These are phyloP conservation scores for Lonicera japonica DNA, from an alignment of 129 eudicot genomes.

Conservation along the genomic window DNA sequence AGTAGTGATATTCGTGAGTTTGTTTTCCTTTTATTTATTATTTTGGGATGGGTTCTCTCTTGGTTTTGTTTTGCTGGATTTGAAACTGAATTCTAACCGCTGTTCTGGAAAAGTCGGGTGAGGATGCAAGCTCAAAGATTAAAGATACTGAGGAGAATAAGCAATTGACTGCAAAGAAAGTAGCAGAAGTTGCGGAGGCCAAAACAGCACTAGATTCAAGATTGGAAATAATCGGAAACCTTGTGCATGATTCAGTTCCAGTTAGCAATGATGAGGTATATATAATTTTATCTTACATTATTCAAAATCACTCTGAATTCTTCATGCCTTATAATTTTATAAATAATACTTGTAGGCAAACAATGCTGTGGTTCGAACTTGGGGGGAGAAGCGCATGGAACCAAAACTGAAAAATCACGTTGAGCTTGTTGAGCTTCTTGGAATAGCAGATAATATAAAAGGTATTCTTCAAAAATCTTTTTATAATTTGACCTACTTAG, in stretches of 20 bases:
- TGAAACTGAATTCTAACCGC: constrained; percentile 4
- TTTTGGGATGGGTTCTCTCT: not conserved
- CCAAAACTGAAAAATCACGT: constrained; percentile 71
- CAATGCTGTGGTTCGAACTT: constrained; percentile 58
- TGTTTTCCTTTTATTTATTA: not conserved
- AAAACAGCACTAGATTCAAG: constrained; percentile 41
- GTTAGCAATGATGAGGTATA: constrained; percentile 73
- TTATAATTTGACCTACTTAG: not conserved
- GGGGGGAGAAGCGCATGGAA: constrained; percentile 81
- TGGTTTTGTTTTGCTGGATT: not conserved
- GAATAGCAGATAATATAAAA: constrained; percentile 71
- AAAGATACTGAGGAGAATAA: constrained; percentile 59
- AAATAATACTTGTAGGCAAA: constrained; percentile 38
- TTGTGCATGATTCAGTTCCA: constrained; percentile 96
- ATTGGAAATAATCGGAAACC: constrained; percentile 64
- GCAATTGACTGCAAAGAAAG: constrained; percentile 40
- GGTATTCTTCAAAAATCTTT: constrained; percentile 29
- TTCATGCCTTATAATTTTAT: not conserved
- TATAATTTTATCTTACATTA: not conserved
- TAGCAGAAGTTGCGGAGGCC: constrained; percentile 64
- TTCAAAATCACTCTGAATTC: not conserved
- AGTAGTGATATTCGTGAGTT: not conserved
- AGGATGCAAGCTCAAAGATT: constrained; percentile 54
- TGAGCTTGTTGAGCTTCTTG: constrained; percentile 87
- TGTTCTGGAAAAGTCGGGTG: constrained; percentile 41